Base-by-base conservation (phyloP, 139 green algal genomes). In the Closterium sp. region DNA sequence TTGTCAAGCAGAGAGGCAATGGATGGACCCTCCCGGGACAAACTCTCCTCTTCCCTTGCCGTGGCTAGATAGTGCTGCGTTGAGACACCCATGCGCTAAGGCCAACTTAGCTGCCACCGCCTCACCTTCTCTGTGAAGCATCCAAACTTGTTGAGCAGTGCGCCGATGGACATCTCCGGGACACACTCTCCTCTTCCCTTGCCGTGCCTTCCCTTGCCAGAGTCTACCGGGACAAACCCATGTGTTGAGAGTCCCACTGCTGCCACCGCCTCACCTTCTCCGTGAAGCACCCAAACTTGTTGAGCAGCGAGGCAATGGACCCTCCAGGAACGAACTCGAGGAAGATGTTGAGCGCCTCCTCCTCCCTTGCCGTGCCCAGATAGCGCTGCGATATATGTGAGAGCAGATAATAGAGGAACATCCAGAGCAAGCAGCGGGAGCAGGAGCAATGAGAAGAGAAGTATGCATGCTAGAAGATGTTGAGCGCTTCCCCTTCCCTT, bases 401-500 rank as follows among this genome's bases (percentile, higher is more conserved):
- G n/a, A n/a, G n/a, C n/a, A n/a, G n/a, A n/a, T n/a, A n/a, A n/a
- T n/a, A n/a, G n/a, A n/a, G n/a, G n/a, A n/a, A 66, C 38, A 66
- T 66, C 38, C n/a, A n/a, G n/a, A n/a, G n/a, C n/a, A n/a, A n/a
- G n/a, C n/a, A n/a, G n/a, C n/a, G n/a, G n/a, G n/a, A n/a, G n/a
- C n/a, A n/a, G n/a, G n/a, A n/a, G n/a, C n/a, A n/a, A 66, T 66
- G 38, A 66, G 38, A 10, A 66, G 38, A 66, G 38, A 5, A 66
- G 38, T 12, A 55, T 55, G n/a, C n/a, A n/a, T n/a, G n/a, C n/a
- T n/a, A n/a, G 92, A 99, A 99, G 92, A 99, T 99, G 96, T 99
- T 97, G 35, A 99, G 93, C 4, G 66, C 36, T 21, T 93, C 84
- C 33, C 92, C 86, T 32, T 92, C 87, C 85, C 36, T 87, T 7